phyloP scores from a whole-genome alignment of 129 eudicot genomes.

The Pulicaria dysenterica region DNA sequence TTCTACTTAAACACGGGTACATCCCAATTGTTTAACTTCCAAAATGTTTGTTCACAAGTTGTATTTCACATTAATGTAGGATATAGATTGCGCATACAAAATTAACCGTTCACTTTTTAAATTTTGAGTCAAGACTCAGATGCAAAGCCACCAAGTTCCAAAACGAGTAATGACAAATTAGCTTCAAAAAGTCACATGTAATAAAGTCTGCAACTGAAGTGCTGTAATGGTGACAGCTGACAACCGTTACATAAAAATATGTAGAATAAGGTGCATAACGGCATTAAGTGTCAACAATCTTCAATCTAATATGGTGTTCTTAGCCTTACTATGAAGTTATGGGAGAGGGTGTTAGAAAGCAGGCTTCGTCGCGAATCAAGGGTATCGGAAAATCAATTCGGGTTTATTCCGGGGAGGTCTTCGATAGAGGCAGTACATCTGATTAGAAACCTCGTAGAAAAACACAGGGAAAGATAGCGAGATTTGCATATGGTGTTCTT shows the following conservation, averaged over 20 bases:
- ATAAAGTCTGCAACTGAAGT: not conserved
- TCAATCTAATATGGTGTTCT: conserved; percentile 10
- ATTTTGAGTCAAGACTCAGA: not conserved
- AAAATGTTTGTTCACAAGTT: not conserved
- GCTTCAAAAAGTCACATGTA: not conserved
- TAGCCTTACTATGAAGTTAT: no score
- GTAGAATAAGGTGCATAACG: not conserved
- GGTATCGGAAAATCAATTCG: no score
- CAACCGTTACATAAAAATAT: not conserved
- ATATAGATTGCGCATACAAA: not conserved
- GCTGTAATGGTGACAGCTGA: not conserved
- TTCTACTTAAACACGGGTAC: not conserved
- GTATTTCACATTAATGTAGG: not conserved
- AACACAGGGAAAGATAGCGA: no score
- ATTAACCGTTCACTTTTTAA: not conserved
- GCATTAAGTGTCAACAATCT: conserved; percentile 1
- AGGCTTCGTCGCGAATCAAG: no score
- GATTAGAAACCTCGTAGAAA: no score
- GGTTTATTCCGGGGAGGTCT: no score
- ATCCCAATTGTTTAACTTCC: not conserved
- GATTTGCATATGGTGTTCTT: no score
- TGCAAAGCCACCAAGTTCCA: conserved; percentile 12
- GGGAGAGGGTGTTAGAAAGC: no score
- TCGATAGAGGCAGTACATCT: no score
- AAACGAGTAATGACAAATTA: not conserved